A percentile compares a stretch with the other conserved stretches of the same genome.
Evolutionary conservation across 805 yeast genomes (phyloP).

Genomic region (Ogataea parapolymorpha): DNA sequence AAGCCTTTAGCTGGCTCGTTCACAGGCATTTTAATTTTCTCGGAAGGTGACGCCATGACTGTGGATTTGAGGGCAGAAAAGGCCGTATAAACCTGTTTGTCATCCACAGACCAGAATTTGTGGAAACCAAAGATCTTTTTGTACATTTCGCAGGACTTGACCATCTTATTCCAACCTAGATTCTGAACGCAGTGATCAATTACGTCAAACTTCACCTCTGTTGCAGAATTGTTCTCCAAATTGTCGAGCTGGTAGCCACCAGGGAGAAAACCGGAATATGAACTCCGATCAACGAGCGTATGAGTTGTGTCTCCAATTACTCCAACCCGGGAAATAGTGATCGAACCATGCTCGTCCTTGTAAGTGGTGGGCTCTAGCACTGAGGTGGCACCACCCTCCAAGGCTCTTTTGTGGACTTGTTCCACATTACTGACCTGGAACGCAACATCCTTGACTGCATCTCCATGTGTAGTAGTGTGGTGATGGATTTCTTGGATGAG

Average conservation of each 20-base stretch:
- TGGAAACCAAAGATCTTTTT: constrained; percentile 67
- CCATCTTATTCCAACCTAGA: constrained; percentile 67
- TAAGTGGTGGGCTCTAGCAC: constrained; percentile 24
- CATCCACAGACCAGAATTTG: constrained; percentile 83
- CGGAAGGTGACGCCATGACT: constrained; percentile 71
- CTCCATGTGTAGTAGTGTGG: constrained; percentile 61
- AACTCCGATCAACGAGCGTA: constrained; percentile 52
- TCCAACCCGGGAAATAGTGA: constrained; percentile 49
- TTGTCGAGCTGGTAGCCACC: constrained; percentile 18
- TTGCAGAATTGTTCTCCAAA: background rate
- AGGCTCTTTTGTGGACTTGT: constrained; percentile 43
- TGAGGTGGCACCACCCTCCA: constrained; percentile 46
- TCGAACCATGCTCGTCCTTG: constrained; percentile 48
- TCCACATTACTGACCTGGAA: constrained; percentile 56
- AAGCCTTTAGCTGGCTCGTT: constrained; percentile 78
- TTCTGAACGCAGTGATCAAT: constrained; percentile 85
- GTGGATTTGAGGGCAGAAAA: constrained; percentile 67
- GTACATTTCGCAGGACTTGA: constrained; percentile 54
- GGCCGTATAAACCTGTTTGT: constrained; percentile 65
- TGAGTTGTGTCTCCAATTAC: constrained; percentile 66
- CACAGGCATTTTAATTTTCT: constrained; percentile 71
- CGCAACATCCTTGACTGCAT: constrained; percentile 75
- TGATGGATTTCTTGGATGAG: constrained; percentile 36
- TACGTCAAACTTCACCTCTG: constrained; percentile 33
- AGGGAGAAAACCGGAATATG: constrained; percentile 28